Conservation (phyloP, 306 rosid species). For the Sechiopsis laciniata region DNA sequence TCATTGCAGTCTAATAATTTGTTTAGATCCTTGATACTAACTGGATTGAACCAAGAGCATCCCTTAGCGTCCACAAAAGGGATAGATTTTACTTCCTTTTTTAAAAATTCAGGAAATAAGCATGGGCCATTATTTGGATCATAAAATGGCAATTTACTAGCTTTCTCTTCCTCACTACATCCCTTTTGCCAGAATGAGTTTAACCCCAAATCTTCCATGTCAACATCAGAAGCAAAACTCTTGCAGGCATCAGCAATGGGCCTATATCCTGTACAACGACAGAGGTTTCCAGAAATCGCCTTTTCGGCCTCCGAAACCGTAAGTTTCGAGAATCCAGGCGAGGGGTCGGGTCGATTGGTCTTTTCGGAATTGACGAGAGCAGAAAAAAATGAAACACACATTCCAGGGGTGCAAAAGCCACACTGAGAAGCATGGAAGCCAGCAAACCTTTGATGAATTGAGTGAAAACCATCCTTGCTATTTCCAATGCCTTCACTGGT, state of each 20-base stretch:
- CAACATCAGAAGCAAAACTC: slow-evolving; percentile 80
- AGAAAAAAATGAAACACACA: slow-evolving; percentile 69
- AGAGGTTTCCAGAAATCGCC: slow-evolving; percentile 78
- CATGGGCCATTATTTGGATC: slow-evolving; percentile 20
- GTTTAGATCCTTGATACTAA: slow-evolving; percentile 45
- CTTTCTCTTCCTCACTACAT: slow-evolving; percentile 40
- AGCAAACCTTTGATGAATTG: slow-evolving; percentile 69
- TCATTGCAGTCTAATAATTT: slow-evolving; percentile 30
- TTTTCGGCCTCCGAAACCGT: slow-evolving; percentile 61
- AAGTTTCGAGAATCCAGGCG: slow-evolving; percentile 64
- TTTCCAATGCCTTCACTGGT: slow-evolving; percentile 90
- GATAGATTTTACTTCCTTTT: slow-evolving; percentile 35
- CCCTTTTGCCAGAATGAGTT: slow-evolving; percentile 74
- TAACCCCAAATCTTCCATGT: slow-evolving; percentile 83
- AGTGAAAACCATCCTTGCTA: slow-evolving; percentile 65
- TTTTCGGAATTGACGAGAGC: slow-evolving; percentile 73
- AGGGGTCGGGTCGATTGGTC: slow-evolving; percentile 41
- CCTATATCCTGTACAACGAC: slow-evolving; percentile 92
- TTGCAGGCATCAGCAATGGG: slow-evolving; percentile 89
- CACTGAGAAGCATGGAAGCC: slow-evolving; percentile 92
- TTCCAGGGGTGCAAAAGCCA: slow-evolving; percentile 89
- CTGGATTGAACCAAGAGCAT: slow-evolving; percentile 52
- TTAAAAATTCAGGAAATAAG: slow-evolving; percentile 60
- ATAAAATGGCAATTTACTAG: slow-evolving; percentile 45
- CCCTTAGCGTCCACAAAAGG: slow-evolving; percentile 37